Percentiles rank a stretch among this genome's conserved stretches.
These are phyloP conservation scores for Tillandsia leiboldiana DNA, from an alignment of 176 grass and related monocot genomes.

Conservation along the genomic window DNA sequence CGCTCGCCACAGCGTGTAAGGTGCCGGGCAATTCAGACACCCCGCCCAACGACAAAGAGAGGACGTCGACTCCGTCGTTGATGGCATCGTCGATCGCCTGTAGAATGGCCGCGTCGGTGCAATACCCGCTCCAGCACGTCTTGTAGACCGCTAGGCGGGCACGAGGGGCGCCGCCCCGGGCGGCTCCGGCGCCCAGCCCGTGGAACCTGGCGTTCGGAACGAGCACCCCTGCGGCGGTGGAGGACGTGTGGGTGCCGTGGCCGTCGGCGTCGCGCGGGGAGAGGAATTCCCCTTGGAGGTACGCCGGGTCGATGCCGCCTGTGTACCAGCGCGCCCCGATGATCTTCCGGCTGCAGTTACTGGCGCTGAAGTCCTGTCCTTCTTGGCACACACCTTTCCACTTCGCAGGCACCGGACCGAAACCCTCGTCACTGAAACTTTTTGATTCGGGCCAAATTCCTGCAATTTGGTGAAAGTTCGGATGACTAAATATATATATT, in stretches of 20 bases:
- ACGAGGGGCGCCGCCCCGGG: constrained; percentile 62
- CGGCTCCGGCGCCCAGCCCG: constrained; percentile 57
- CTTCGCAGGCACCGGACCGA: background rate
- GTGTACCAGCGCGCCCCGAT: constrained; percentile 19
- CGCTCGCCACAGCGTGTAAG: background rate
- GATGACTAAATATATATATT: too few species aligned
- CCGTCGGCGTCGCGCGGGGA: constrained; percentile 62
- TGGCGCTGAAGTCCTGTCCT: background rate
- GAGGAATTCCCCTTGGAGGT: background rate
- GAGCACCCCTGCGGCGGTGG: constrained; percentile 42
- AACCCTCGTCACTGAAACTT: constrained; percentile 6
- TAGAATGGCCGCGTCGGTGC: constrained; percentile 65
- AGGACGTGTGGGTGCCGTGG: constrained; percentile 75
- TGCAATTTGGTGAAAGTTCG: background rate
- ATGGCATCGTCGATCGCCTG: constrained; percentile 70
- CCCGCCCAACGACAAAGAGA: constrained; percentile 72
- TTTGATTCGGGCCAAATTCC: constrained; percentile 18
- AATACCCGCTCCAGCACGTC: constrained; percentile 65
- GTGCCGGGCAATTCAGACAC: background rate
- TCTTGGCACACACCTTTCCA: constrained; percentile 13
- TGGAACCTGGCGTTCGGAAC: constrained; percentile 44
- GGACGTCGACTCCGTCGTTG: constrained; percentile 69
- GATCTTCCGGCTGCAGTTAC: constrained; percentile 13
- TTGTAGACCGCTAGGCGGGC: constrained; percentile 81
- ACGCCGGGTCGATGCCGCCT: background rate